A percentile compares a stretch with the other conserved stretches of the same genome.
Conservation (phyloP, 1,284 basidiomycete species). For the Ceratobasidium sp. region DNA sequence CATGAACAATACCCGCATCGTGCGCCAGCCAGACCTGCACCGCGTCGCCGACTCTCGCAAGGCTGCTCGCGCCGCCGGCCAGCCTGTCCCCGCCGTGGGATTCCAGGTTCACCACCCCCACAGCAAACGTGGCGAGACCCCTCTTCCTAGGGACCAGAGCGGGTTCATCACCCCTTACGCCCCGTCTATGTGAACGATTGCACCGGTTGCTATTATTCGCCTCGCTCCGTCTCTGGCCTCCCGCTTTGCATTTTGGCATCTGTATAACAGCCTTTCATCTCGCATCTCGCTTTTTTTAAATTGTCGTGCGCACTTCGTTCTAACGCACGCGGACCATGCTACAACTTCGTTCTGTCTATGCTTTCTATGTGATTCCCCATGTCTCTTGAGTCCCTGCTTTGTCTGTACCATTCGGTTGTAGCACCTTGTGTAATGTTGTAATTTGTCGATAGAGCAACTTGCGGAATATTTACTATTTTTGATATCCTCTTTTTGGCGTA, state of each 20-base stretch:
- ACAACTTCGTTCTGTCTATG: conserved; percentile 16
- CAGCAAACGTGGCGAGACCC: conserved; percentile 32
- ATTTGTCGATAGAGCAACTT: too few relatives aligned
- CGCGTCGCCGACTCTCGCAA: conserved; percentile 42
- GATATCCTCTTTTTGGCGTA: not conserved
- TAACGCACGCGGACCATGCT: not conserved
- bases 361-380: conserved; percentile 2
- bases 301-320: conserved; percentile 7
- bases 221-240: not conserved
- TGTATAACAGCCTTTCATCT: conserved; percentile 16
- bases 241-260: conserved; percentile 4
- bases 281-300: conserved; percentile 8
- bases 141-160: conserved; percentile 23
- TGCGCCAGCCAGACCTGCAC: conserved; percentile 40
- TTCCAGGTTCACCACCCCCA: conserved; percentile 42
- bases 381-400: too few relatives aligned
- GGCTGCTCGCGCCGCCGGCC: conserved; percentile 37
- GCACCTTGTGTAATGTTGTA: too few relatives aligned
- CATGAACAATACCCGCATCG: conserved; percentile 41
- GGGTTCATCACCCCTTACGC: conserved; percentile 41
- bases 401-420: too few relatives aligned
- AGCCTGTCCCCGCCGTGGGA: conserved; percentile 31
- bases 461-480: too few relatives aligned
- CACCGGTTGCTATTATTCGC: not conserved
- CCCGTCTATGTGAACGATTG: not conserved